Base-by-base conservation (phyloP, 352 stramenopile species). In the Globisporangium heterothallicum region DNA sequence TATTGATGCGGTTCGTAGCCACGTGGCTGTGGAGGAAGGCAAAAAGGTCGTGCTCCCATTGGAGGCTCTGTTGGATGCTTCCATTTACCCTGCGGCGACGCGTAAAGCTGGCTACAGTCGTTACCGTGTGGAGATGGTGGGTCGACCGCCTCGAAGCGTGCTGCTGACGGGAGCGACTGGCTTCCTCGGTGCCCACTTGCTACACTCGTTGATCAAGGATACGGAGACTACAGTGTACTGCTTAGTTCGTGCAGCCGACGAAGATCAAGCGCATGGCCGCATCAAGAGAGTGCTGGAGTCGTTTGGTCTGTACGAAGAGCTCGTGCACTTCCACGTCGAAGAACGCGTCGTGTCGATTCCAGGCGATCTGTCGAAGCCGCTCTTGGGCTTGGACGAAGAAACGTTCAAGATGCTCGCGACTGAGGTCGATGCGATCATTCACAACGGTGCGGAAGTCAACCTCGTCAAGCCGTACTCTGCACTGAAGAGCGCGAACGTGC, bases 361-460 rank as follows among this genome's bases (percentile, higher is more conserved):
- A 0, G 90, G 88, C 21, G 87, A 97, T 56, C 64, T 96, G 7
- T 77, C 79, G 25, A 74, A 93, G 59, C 74, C 78, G 27, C 68
- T 94, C 54, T 64, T 97, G 26, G 90, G 88, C 12, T 61, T 97
- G 38, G 63, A 78, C 36, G 66, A 81, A n/a, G 56, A 80, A 36
- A 81, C 71, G 46, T 97, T 95, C 68, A 95, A 95, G 59, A 78
- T 81, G 61, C 58, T 97, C 16, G 78, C 83, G 18, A 84, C 72
- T n/a, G 84, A 91, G 34, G 74, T 96, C 27, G 88, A 97, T 45
- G 84, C 84, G 16, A 93, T 97, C 49, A 57, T 97, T 52, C 90
- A 97, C 63, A 96, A 94, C 61, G 90, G 83, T 19, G 90, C 90
- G n/a, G 74, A 95, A 36, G 90, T 97, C 16, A 96, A 95, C 56